A percentile compares a stretch with the other conserved stretches of the same genome.
Evolutionary conservation across 1,284 basidiomycete species (phyloP).

Genomic region (Melanopsichium pennsylvanicum): DNA sequence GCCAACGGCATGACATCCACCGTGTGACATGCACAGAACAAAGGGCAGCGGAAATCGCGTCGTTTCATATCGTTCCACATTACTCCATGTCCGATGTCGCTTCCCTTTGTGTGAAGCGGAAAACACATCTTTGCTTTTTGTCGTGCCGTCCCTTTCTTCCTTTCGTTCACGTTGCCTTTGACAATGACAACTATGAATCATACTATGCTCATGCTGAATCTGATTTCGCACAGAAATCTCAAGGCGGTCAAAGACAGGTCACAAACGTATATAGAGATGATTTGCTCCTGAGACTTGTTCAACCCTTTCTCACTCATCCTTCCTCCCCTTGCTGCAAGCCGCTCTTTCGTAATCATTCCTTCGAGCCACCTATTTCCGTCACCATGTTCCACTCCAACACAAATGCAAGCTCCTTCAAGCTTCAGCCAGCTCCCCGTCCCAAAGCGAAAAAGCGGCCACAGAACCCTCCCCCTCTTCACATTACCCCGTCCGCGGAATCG

Average conservation of each 20-base stretch:
- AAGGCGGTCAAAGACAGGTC: not conserved
- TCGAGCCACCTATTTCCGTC: not conserved
- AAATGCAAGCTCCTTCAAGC: conserved; percentile 18
- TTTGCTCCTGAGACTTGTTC: too few relatives aligned
- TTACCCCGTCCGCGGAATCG: not conserved
- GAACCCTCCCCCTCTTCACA: conserved; percentile 1
- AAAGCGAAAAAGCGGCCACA: conserved; percentile 25
- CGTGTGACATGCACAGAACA: too few relatives aligned
- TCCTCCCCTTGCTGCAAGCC: not conserved
- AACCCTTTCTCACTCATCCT: too few relatives aligned
- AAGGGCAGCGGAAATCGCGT: too few relatives aligned
- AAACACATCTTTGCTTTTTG: not conserved
- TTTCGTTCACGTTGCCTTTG: too few relatives aligned
- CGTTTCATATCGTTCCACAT: too few relatives aligned
- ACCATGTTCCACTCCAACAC: conserved; percentile 30
- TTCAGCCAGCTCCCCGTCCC: conserved; percentile 37
- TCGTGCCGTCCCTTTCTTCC: too few relatives aligned
- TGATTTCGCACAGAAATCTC: not conserved
- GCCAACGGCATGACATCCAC: too few relatives aligned
- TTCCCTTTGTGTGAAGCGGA: not conserved
- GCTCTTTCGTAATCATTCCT: too few relatives aligned
- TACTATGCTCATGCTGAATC: not conserved
- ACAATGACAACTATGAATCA: not conserved
- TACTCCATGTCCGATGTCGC: not conserved
- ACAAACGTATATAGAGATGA: not conserved